These are phyloP conservation scores for Camellia granthamiana DNA, from an alignment of 148 eudicot genomes.

Conservation along the genomic window DNA sequence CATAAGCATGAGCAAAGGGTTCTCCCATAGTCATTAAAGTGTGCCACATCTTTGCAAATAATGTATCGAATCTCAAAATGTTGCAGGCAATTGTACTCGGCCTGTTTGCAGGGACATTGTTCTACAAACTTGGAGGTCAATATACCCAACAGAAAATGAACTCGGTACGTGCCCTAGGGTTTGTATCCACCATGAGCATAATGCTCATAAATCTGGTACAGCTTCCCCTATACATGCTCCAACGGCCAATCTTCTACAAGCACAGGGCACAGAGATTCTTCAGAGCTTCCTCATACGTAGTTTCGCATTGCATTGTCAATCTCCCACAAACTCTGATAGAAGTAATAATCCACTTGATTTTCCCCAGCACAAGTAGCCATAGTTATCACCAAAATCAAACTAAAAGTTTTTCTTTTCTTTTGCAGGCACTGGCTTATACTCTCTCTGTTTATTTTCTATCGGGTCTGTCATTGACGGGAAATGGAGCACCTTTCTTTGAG, in stretches of 20 bases:
- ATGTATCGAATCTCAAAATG: background rate
- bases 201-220: constrained; percentile 15
- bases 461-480: constrained; percentile 8
- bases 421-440: constrained; percentile 14
- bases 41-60: background rate
- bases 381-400: background rate
- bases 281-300: constrained; percentile 12
- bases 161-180: constrained; percentile 13
- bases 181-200: constrained; percentile 14
- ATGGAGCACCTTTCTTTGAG: constrained; percentile 5
- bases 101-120: constrained; percentile 8
- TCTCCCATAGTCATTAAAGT: background rate
- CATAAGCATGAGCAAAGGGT: background rate
- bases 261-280: constrained; percentile 14
- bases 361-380: background rate
- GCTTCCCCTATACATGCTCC: constrained; percentile 13
- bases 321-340: constrained; percentile 7
- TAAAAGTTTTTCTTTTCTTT: background rate
- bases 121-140: constrained; percentile 14
- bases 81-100: constrained; percentile 15
- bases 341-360: background rate
- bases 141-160: constrained; percentile 8
- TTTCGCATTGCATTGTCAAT: constrained; percentile 10
- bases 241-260: constrained; percentile 13
- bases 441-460: constrained; percentile 7